phyloP scores from a whole-genome alignment of 148 eudicot species.

The Chenopodium berlandieri region DNA sequence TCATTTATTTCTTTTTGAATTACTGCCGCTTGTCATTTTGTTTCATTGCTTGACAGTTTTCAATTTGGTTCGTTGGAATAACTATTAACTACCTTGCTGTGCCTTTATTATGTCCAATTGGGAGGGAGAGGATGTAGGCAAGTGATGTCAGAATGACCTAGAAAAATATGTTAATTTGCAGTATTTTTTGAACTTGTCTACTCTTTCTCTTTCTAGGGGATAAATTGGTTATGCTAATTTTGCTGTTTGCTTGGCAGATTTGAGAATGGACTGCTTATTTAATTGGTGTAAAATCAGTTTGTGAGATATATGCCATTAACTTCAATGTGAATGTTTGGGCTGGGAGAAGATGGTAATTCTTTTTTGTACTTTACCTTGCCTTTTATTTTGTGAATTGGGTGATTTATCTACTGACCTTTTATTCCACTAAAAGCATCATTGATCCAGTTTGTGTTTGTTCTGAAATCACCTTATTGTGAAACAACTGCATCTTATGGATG shows the following conservation, averaged over 20 bases:
- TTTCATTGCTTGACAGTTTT: background rate
- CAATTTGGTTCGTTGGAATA: background rate
- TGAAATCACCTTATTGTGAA: background rate
- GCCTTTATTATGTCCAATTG: background rate
- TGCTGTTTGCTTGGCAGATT: background rate
- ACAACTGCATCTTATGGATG: background rate
- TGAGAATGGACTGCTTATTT: background rate
- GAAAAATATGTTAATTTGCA: background rate
- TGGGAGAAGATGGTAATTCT: background rate
- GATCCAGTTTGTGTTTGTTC: background rate
- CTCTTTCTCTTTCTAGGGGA: background rate
- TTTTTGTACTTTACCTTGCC: background rate
- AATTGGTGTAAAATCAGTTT: background rate
- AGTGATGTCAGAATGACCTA: constrained; percentile 2
- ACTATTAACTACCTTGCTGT: background rate
- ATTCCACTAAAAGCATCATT: background rate
- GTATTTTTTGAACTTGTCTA: background rate
- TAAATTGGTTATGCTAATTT: background rate
- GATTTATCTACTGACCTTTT: background rate
- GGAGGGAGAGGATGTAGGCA: background rate
- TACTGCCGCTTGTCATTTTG: background rate
- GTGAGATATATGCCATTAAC: background rate
- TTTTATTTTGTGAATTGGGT: background rate
- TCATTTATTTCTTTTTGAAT: background rate
- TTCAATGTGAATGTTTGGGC: constrained; percentile 1